Evolutionary conservation across 1,284 basidiomycete genomes (phyloP).

Genomic region (Exobasidium rhododendri): DNA sequence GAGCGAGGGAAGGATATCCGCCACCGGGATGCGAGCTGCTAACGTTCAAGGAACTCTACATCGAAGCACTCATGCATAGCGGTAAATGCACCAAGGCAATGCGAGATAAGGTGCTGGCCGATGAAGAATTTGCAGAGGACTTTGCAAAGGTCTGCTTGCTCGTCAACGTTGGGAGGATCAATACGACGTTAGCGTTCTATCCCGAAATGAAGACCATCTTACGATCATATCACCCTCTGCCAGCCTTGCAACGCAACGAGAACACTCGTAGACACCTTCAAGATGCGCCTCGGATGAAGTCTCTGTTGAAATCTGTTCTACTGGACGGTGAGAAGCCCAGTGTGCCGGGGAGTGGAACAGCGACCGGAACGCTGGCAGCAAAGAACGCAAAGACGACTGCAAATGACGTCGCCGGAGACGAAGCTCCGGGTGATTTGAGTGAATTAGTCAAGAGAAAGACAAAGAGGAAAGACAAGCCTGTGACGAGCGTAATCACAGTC

Average conservation of each 20-base stretch:
- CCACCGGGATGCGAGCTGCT: slow-evolving; percentile 40
- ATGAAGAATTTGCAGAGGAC: slow-evolving; percentile 73
- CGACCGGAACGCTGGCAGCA: slow-evolving; percentile 19
- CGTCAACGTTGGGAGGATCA: slow-evolving; percentile 87
- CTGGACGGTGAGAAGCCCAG: slow-evolving; percentile 65
- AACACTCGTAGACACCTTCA: slow-evolving; percentile 69
- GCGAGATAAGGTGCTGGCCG: slow-evolving; percentile 77
- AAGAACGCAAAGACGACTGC: slow-evolving; percentile 23
- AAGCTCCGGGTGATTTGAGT: slow-evolving; percentile 34
- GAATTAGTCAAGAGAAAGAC: slow-evolving; percentile 1
- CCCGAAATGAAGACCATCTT: slow-evolving; percentile 75
- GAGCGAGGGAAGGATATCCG: slow-evolving; percentile 25
- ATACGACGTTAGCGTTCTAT: slow-evolving; percentile 80
- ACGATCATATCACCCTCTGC: slow-evolving; percentile 76
- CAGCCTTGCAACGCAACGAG: slow-evolving; percentile 67
- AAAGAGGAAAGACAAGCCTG: slow-evolving; percentile 28
- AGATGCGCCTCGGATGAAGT: slow-evolving; percentile 76
- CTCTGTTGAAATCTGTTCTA: slow-evolving; percentile 70
- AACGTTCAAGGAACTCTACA: slow-evolving; percentile 78
- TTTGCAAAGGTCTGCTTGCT: slow-evolving; percentile 75
- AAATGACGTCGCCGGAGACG: slow-evolving; percentile 31
- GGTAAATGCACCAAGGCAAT: slow-evolving; percentile 79
- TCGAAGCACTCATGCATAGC: slow-evolving; percentile 73
- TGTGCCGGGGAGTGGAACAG: slow-evolving; percentile 29
- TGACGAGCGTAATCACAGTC: slow-evolving; percentile 48